Conservation (phyloP, 2,329 filamentous ascomycete genomes). For the Verticillium longisporum region DNA sequence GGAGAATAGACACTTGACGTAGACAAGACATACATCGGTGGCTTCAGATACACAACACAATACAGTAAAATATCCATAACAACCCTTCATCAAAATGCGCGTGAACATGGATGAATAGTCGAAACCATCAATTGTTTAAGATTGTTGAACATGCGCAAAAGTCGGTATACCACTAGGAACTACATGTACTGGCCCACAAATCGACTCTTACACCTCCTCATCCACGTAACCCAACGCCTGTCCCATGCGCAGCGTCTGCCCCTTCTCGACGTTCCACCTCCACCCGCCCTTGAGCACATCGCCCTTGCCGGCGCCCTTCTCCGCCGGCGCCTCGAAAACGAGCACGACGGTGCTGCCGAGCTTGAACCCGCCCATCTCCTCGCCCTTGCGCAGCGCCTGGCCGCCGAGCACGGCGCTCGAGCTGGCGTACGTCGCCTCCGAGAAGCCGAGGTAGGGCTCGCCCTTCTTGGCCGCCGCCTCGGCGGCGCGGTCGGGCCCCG, state of each 20-base stretch:
- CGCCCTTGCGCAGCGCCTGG: constrained; percentile 75
- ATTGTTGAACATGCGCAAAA: not conserved
- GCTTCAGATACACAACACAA: too few species aligned
- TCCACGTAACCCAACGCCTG: constrained; percentile 74
- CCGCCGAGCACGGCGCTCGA: constrained; percentile 75
- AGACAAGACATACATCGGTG: too few species aligned
- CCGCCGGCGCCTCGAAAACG: constrained; percentile 81
- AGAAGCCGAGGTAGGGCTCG: constrained; percentile 82
- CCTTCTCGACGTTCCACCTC: constrained; percentile 81
- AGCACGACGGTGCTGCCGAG: constrained; percentile 91
- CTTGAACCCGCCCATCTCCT: constrained; percentile 98
- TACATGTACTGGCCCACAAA: not conserved
- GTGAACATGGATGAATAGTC: too few species aligned
- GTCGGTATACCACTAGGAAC: not conserved
- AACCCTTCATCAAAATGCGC: too few species aligned
- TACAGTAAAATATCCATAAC: too few species aligned
- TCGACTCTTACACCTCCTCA: constrained; percentile 22
- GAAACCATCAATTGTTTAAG: too few species aligned
- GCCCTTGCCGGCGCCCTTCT: constrained; percentile 24
- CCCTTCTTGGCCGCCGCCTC: constrained; percentile 69
- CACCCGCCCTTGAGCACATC: constrained; percentile 60
- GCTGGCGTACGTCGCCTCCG: constrained; percentile 79
- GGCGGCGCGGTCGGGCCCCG: constrained; percentile 79
- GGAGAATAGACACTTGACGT: too few species aligned
- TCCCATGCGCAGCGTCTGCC: constrained; percentile 83